Base-by-base conservation (phyloP, 352 stramenopile genomes). In the Phytophthora pinifolia region DNA sequence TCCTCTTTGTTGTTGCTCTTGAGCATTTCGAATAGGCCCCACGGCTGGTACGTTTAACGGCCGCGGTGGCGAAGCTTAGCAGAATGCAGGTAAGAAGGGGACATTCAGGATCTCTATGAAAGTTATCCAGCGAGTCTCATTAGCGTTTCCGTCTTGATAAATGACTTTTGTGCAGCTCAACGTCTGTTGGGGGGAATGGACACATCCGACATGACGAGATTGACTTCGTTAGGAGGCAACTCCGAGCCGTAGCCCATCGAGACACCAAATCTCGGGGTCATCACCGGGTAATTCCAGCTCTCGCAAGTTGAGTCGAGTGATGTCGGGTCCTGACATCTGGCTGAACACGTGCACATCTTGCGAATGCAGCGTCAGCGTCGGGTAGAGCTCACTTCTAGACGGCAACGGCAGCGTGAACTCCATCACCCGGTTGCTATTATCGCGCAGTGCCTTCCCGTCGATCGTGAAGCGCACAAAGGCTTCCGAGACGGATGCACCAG, bases 331-430 rank as follows among this genome's bases (percentile, higher is more conserved):
- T 37, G 83, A 93, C 59, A 95, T 92, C 22, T 83, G 79, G 29
- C 81, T 83, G 46, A 86, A 80, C 10, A 92, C 83, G 38, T 86
- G 78, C 15, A 90, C 68, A 41, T 87, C 77, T 37, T 89, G 84
- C 18, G 83, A 91, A 69, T 95, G 83, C 33, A 95, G 71, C 20
- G 83, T 92, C 53, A 95, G 65, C 2, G 85, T 95, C 52, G 85
- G 85, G 48, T 82, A 95, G 54, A 95, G 62, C 43, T 95, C 85
- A 17, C 72, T 79, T 20, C 67, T 61, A 0, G 79, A 63, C 20
- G 83, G 78, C 32, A 92, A 79, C 18, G 67, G 63, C 33, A 92
- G 41, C 17, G 64, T 65, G 46, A 87, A 86, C 52, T 88, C 69
- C 49, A 90, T 63, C 48, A 87, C 70, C 8, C 70, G 39, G 43